Conservation (phyloP, 2,329 filamentous ascomycete species). For the Lasiodiplodia sp. region DNA sequence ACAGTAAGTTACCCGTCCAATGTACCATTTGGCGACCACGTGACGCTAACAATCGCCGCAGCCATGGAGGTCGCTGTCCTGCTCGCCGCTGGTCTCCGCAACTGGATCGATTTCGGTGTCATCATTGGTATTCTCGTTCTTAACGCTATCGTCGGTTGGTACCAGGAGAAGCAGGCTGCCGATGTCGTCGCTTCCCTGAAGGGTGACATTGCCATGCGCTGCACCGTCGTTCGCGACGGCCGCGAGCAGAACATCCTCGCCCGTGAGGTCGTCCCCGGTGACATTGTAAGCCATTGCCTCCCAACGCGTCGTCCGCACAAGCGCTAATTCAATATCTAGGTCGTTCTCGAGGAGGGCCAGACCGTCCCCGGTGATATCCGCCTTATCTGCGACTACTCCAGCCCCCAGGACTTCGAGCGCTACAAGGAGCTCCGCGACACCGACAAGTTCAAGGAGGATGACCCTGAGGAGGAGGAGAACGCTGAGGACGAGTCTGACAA, state of each 20-base stretch:
- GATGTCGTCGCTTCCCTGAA: slow-evolving; percentile 78
- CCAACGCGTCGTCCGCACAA: slow-evolving; percentile 51
- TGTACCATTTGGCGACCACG: slow-evolving; percentile 31
- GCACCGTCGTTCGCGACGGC: slow-evolving; percentile 72
- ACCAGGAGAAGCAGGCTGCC: slow-evolving; percentile 81
- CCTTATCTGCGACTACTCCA: slow-evolving; percentile 75
- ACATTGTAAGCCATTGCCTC: slow-evolving; percentile 58
- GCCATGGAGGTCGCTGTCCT: slow-evolving; percentile 81
- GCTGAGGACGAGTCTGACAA: slow-evolving; percentile 59
- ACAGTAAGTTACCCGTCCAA: slow-evolving; percentile 62
- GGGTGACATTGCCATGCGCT: slow-evolving; percentile 81
- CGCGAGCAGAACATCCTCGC: slow-evolving; percentile 73
- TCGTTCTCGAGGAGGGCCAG: slow-evolving; percentile 75
- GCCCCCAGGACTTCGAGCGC: slow-evolving; percentile 70
- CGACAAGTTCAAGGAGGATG: slow-evolving; percentile 61
- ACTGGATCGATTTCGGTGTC: slow-evolving; percentile 81
- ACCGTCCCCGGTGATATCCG: slow-evolving; percentile 74
- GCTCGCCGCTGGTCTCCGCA: slow-evolving; percentile 74
- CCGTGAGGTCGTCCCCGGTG: slow-evolving; percentile 77
- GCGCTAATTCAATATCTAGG: slow-evolving; percentile 36
- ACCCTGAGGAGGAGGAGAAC: slow-evolving; percentile 67
- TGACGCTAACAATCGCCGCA: slow-evolving; percentile 39
- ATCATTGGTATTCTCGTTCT: slow-evolving; percentile 78
- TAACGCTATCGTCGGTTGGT: slow-evolving; percentile 80
- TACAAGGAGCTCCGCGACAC: slow-evolving; percentile 69